phyloP scores from a whole-genome alignment of 2,329 filamentous ascomycete species.

The Alternaria brassicae region DNA sequence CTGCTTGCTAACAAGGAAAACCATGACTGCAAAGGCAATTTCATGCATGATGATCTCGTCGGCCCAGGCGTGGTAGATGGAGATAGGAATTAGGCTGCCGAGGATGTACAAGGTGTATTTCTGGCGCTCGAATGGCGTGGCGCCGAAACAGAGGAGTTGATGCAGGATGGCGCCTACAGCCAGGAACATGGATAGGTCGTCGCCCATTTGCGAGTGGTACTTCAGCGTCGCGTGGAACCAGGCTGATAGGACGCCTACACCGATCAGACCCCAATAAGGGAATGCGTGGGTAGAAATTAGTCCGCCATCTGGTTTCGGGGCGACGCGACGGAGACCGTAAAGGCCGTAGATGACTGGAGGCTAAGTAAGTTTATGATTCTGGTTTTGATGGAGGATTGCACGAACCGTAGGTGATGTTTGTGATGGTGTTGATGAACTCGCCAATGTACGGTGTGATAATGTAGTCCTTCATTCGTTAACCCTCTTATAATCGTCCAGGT shows the following conservation, averaged over 20 bases:
- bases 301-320: conserved; percentile 34
- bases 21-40: conserved; percentile 51
- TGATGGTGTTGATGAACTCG: conserved; percentile 62
- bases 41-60: conserved; percentile 52
- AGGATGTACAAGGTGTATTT: conserved; percentile 38
- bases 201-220: conserved; percentile 58
- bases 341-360: conserved; percentile 46
- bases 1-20: conserved; percentile 49
- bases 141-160: conserved; percentile 55
- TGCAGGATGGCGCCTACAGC: conserved; percentile 62
- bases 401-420: conserved; percentile 59
- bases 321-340: conserved; percentile 41
- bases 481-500: background rate
- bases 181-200: conserved; percentile 67
- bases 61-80: conserved; percentile 47
- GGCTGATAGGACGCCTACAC: conserved; percentile 53
- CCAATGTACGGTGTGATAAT: conserved; percentile 60
- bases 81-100: conserved; percentile 41
- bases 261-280: conserved; percentile 54
- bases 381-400: background rate
- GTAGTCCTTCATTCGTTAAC: conserved; percentile 56
- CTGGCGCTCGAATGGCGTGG: conserved; percentile 29
- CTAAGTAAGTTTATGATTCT: background rate
- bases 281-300: conserved; percentile 44
- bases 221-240: conserved; percentile 56